These are phyloP conservation scores for Dactylellina haptotyla DNA, from an alignment of 2,329 filamentous ascomycete genomes.

Conservation along the genomic window DNA sequence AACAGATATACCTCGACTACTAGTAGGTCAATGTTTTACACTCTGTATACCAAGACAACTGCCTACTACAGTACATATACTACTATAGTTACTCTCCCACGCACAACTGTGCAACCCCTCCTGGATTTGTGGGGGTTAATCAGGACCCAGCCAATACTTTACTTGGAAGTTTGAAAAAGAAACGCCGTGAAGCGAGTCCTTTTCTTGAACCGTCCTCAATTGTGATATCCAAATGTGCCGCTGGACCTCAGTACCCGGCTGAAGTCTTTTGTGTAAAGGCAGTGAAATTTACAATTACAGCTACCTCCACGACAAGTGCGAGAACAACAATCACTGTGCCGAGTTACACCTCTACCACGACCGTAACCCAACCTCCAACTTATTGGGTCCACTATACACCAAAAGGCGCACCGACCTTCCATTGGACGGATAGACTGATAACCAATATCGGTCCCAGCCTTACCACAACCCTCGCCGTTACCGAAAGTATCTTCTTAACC, in stretches of 20 bases:
- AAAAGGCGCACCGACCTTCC: background rate
- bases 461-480: background rate
- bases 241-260: background rate
- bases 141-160: constrained; percentile 17
- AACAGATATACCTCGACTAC: background rate
- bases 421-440: background rate
- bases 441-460: background rate
- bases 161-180: background rate
- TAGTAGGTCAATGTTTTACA: background rate
- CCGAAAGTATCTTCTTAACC: background rate
- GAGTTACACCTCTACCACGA: background rate
- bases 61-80: background rate
- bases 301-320: constrained; percentile 2
- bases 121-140: constrained; percentile 20
- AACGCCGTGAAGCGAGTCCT: background rate
- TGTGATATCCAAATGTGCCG: background rate
- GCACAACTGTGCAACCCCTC: constrained; percentile 1
- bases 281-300: background rate
- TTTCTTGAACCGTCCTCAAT: background rate
- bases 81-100: background rate
- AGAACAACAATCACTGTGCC: background rate
- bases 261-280: constrained; percentile 26
- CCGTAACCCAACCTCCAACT: background rate
- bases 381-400: constrained; percentile 5
- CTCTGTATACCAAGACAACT: background rate